phyloP scores from a whole-genome alignment of 345 rosid species.

The Sisymbrium altissimum region DNA sequence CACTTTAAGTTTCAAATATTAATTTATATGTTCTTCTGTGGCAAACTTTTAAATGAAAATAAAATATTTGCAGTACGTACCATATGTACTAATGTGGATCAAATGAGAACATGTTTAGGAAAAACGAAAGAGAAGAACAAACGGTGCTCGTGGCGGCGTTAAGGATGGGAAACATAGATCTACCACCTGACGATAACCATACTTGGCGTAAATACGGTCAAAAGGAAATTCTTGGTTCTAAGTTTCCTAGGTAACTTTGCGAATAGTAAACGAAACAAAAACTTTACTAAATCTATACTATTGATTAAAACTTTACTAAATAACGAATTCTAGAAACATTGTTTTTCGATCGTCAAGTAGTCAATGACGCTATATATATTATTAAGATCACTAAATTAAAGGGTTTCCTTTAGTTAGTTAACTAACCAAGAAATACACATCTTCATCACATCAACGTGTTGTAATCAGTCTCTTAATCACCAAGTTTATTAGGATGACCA shows the following conservation, averaged over 20 bases:
- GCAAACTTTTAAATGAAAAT: neutral
- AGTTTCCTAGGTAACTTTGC: slow-evolving; percentile 58
- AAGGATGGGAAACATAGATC: slow-evolving; percentile 55
- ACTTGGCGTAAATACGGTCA: slow-evolving; percentile 94
- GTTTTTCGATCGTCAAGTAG: neutral
- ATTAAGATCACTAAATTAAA: neutral
- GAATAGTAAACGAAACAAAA: neutral
- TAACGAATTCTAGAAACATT: neutral
- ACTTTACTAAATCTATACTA: neutral
- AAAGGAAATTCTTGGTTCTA: slow-evolving; percentile 75
- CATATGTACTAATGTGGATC: neutral
- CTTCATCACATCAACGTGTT: slow-evolving; percentile 8
- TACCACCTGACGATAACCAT: slow-evolving; percentile 77
- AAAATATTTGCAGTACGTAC: neutral
- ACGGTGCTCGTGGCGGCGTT: slow-evolving; percentile 51
- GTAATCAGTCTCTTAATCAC: slow-evolving; percentile 16
- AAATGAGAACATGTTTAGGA: slow-evolving; percentile 28
- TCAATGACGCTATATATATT: neutral
- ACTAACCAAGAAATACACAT: neutral
- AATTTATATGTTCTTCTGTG: neutral
- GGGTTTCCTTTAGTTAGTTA: neutral
- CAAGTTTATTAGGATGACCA: slow-evolving; percentile 7
- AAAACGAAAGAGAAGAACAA: slow-evolving; percentile 35
- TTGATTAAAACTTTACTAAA: neutral
- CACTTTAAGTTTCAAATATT: neutral